Conservation (phyloP, 352 stramenopile genomes). For the Pythium biforme region DNA sequence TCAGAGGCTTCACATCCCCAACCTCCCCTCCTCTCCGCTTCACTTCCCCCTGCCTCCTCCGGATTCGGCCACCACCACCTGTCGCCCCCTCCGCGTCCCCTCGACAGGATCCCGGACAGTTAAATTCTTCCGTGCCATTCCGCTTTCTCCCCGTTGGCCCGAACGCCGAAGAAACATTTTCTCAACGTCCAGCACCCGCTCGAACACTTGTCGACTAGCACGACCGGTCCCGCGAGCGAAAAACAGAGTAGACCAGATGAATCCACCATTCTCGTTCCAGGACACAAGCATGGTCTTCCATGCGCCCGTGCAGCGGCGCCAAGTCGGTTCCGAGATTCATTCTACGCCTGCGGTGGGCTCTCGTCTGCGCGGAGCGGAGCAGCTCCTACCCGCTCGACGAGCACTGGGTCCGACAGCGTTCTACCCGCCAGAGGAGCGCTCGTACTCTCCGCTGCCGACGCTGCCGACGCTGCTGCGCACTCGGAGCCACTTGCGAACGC, state of each 20-base stretch:
- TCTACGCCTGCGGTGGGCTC: too few species aligned
- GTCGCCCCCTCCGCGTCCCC: too few species aligned
- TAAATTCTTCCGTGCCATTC: conserved; percentile 8
- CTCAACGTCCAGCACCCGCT: neutral
- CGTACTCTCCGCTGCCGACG: conserved; percentile 10
- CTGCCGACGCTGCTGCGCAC: conserved; percentile 13
- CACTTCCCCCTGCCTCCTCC: neutral
- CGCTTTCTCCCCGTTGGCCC: neutral
- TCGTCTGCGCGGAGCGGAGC: neutral
- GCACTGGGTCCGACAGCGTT: neutral
- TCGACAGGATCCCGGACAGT: neutral
- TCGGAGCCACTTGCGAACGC: conserved; percentile 11
- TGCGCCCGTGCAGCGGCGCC: conserved; percentile 20
- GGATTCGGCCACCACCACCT: neutral
- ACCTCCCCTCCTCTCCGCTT: neutral
- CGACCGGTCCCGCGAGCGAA: neutral
- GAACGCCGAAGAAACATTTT: conserved; percentile 15
- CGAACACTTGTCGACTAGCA: conserved; percentile 12
- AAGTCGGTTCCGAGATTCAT: neutral
- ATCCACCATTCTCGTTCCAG: conserved; percentile 4
- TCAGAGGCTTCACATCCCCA: neutral
- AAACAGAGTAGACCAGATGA: neutral
- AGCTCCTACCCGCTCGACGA: neutral
- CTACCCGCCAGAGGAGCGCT: neutral
- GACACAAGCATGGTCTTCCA: conserved; percentile 29